These are phyloP conservation scores for Acer negundo DNA, from an alignment of 345 rosid species.

Conservation along the genomic window DNA sequence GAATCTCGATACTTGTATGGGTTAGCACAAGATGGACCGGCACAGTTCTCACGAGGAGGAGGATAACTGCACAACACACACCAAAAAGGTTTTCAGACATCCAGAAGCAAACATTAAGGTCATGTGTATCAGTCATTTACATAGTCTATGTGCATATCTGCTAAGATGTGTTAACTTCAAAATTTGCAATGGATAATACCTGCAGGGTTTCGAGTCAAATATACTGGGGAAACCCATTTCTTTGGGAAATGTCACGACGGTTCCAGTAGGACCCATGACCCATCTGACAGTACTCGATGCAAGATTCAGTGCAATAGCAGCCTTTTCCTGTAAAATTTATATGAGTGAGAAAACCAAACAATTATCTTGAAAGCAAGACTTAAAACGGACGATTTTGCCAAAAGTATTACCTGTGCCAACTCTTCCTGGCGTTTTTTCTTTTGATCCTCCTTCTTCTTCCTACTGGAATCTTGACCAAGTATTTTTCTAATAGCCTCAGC, in stretches of 20 bases:
- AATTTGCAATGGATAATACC: slow-evolving; percentile 33
- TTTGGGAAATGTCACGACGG: slow-evolving; percentile 70
- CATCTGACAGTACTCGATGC: slow-evolving; percentile 60
- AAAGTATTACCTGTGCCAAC: slow-evolving; percentile 65
- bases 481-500: slow-evolving; percentile 93
- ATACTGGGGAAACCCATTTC: slow-evolving; percentile 80
- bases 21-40: slow-evolving; percentile 74
- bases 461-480: slow-evolving; percentile 88
- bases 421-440: slow-evolving; percentile 81
- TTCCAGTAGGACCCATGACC: slow-evolving; percentile 71
- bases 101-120: background rate
- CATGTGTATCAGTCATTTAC: background rate
- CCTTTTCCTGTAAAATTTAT: slow-evolving; percentile 61
- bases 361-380: slow-evolving; percentile 8
- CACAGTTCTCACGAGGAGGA: slow-evolving; percentile 85
- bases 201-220: slow-evolving; percentile 56
- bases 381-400: background rate
- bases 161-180: background rate
- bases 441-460: slow-evolving; percentile 90
- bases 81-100: slow-evolving; percentile 14
- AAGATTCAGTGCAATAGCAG: slow-evolving; percentile 54
- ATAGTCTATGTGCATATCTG: background rate
- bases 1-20: slow-evolving; percentile 89
- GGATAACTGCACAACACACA: slow-evolving; percentile 64
- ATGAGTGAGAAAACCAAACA: slow-evolving; percentile 15